A percentile compares a stretch with the other conserved stretches of the same genome.
Evolutionary conservation across 78 protist species (phyloP).

Genomic region (Dictyostelium firmibasis): DNA sequence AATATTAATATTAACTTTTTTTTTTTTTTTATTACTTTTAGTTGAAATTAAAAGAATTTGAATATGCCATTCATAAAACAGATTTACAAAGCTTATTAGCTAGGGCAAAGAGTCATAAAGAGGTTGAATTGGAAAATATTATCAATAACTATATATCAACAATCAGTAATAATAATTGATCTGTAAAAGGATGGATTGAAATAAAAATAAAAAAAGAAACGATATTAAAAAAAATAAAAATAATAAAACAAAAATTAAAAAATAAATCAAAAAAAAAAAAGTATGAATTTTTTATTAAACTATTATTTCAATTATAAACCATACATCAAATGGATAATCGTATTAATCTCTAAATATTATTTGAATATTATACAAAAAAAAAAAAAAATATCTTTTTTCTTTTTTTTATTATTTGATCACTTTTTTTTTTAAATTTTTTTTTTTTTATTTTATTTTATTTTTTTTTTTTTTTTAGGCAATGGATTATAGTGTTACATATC

Average conservation of each 20-base stretch:
- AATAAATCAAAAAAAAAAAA: not conserved
- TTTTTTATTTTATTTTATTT: not conserved
- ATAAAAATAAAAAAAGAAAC: not conserved
- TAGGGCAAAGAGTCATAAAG: not conserved
- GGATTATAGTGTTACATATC: not conserved
- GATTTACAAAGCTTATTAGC: not conserved
- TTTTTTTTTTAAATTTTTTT: not conserved
- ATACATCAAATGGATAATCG: too few relatives aligned
- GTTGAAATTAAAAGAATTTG: conserved; percentile 14
- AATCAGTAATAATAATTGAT: not conserved
- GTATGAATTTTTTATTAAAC: too few relatives aligned
- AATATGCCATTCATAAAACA: not conserved
- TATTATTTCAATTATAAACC: too few relatives aligned
- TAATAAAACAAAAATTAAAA: not conserved
- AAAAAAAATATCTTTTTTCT: too few relatives aligned
- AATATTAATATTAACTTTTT: not conserved
- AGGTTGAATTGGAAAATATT: conserved; percentile 39
- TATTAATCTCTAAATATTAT: too few relatives aligned
- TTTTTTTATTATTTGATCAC: too few relatives aligned
- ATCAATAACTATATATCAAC: conserved; percentile 27
- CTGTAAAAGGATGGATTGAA: not conserved
- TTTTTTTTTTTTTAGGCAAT: not conserved
- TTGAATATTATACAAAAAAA: too few relatives aligned
- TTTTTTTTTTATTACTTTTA: not conserved
- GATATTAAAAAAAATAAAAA: not conserved